phyloP scores from a whole-genome alignment of 2,329 filamentous ascomycete genomes.

The Colletotrichum filicis region DNA sequence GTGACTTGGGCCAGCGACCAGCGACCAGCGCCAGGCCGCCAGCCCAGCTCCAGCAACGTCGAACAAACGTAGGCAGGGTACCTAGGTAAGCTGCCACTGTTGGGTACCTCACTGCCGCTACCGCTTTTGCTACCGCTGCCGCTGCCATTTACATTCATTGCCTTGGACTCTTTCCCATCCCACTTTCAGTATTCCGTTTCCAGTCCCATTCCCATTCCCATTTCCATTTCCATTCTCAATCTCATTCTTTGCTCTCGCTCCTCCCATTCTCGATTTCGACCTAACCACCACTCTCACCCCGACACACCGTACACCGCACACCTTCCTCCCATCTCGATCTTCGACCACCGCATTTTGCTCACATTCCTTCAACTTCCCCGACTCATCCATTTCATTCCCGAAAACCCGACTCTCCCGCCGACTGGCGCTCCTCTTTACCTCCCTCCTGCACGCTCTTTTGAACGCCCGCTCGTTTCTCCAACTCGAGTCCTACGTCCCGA shows the following conservation, averaged over 20 bases:
- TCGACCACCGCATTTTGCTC: constrained; percentile 3
- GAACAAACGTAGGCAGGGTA: not conserved
- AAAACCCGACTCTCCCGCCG: not conserved
- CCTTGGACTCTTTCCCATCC: constrained; percentile 20
- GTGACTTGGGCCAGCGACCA: too few species aligned
- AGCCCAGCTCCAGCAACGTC: not conserved
- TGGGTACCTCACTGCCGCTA: too few species aligned
- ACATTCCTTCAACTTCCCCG: constrained; percentile 1
- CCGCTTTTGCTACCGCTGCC: not conserved
- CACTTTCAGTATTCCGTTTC: not conserved
- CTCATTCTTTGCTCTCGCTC: not conserved
- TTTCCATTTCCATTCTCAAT: not conserved
- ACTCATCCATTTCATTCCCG: not conserved
- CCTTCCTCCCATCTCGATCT: not conserved
- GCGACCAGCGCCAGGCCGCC: constrained; percentile 2
- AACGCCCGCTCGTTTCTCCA: constrained; percentile 1
- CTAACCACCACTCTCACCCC: not conserved
- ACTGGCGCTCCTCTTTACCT: not conserved
- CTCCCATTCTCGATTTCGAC: constrained; percentile 5
- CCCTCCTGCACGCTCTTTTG: not conserved
- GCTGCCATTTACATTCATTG: not conserved
- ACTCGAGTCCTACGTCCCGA: not conserved
- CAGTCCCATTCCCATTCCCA: not conserved
- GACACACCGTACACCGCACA: not conserved
- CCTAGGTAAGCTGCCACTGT: too few species aligned